These are phyloP conservation scores for Penicillium sp. DNA, from an alignment of 2,329 filamentous ascomycete species.

Conservation along the genomic window DNA sequence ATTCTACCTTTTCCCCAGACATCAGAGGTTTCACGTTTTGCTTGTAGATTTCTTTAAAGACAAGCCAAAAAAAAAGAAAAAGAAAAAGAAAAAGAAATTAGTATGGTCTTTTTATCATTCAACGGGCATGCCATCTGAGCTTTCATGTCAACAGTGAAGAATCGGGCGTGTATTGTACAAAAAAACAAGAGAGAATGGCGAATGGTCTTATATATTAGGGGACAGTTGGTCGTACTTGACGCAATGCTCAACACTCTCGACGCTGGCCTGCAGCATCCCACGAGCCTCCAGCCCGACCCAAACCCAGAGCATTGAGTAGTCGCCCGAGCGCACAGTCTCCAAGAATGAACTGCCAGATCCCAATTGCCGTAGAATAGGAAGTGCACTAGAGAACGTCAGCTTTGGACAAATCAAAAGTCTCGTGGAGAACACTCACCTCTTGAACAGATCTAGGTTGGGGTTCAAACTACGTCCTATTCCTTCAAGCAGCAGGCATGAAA, in stretches of 20 bases:
- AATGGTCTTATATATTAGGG: slow-evolving; percentile 66
- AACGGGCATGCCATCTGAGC: slow-evolving; percentile 3
- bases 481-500: slow-evolving; percentile 89
- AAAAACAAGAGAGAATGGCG: neutral
- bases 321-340: slow-evolving; percentile 66
- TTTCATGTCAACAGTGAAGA: slow-evolving; percentile 2
- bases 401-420: neutral
- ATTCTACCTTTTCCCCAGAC: neutral
- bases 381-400: slow-evolving; percentile 56
- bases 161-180: slow-evolving; percentile 9
- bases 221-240: slow-evolving; percentile 88
- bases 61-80: neutral
- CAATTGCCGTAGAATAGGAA: slow-evolving; percentile 86
- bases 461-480: slow-evolving; percentile 87
- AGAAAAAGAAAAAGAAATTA: neutral
- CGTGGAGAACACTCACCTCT: slow-evolving; percentile 51
- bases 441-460: slow-evolving; percentile 82
- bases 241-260: slow-evolving; percentile 84
- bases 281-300: slow-evolving; percentile 90
- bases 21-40: neutral
- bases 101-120: neutral
- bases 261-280: slow-evolving; percentile 82
- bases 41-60: neutral
- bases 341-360: slow-evolving; percentile 59
- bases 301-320: slow-evolving; percentile 82